Conservation (phyloP, 345 rosid genomes). For the Eucalyptus tenuipes region DNA sequence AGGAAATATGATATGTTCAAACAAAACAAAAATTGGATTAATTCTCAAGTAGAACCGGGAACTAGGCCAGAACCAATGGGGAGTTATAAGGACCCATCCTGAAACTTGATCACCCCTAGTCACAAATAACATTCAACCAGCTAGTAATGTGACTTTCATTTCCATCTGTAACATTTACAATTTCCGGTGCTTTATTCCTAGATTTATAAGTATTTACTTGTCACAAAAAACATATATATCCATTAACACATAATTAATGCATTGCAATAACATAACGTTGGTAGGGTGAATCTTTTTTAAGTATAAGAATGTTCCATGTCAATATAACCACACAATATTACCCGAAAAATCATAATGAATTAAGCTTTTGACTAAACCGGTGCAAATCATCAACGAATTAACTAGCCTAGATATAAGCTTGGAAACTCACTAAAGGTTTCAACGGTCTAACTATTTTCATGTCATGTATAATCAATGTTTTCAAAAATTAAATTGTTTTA, state of each 20-base stretch:
- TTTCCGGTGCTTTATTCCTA: neutral
- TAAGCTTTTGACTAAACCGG: neutral
- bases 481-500: neutral
- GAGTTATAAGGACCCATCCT: neutral
- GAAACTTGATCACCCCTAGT: neutral
- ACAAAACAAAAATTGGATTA: neutral
- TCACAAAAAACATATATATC: neutral
- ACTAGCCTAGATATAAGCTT: neutral
- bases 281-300: neutral
- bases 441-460: neutral
- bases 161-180: neutral
- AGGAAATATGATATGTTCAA: neutral
- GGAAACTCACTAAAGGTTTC: neutral
- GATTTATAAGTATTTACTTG: neutral
- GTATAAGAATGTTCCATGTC: neutral
- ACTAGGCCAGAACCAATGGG: fast-evolving
- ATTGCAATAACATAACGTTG: neutral
- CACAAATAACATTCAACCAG: neutral
- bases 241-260: neutral
- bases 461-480: neutral
- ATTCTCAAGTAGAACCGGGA: neutral
- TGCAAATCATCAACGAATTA: neutral
- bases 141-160: neutral
- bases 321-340: neutral
- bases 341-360: neutral